Conservation (phyloP, 345 rosid species). For the Populus tremula region DNA sequence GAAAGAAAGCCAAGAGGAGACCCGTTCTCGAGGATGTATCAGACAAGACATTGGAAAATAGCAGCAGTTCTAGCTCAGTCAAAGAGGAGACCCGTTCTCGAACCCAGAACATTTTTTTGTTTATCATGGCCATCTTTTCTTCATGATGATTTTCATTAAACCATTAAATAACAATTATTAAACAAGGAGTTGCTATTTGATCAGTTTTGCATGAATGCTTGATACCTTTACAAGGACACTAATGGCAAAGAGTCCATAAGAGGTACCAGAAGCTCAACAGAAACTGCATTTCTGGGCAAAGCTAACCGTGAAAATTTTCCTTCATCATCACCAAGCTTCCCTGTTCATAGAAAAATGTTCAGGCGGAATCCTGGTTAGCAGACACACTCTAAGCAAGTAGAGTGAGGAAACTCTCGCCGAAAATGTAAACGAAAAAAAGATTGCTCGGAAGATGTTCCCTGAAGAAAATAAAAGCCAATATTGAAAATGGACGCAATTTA, state of each 20-base stretch:
- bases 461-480: conserved; percentile 21
- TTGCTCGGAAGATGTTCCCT: conserved; percentile 98
- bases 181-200: not conserved
- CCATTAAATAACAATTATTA: no score
- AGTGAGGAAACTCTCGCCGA: conserved; percentile 59
- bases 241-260: no score
- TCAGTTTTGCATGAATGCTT: no score
- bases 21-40: not conserved
- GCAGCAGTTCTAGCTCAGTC: no score
- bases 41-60: not conserved
- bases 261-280: no score
- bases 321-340: conserved; percentile 88
- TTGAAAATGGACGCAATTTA: not conserved
- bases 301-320: conserved; percentile 15
- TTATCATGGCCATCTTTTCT: not conserved
- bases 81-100: not conserved
- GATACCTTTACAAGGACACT: no score
- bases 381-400: conserved; percentile 1
- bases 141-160: not conserved
- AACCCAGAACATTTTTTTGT: not conserved
- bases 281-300: no score
- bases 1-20: conserved; percentile 10
- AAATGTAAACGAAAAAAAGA: conserved; percentile 91
- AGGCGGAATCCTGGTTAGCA: not conserved
- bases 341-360: conserved; percentile 25